Evolutionary conservation across 1,139 yeast species (phyloP).

Genomic region (Saccharomyces hybrid): DNA sequence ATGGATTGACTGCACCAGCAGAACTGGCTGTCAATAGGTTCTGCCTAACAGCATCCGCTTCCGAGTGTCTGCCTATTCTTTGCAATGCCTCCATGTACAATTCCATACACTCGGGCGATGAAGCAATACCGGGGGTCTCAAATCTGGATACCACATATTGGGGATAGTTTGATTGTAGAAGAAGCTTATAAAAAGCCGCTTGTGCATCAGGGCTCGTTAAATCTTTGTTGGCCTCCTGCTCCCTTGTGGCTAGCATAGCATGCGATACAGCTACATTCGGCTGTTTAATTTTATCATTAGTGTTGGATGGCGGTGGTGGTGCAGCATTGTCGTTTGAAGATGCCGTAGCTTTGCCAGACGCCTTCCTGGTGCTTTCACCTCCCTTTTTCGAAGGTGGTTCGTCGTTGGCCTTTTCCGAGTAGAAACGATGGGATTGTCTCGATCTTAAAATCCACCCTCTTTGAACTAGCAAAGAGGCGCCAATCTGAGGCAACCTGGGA

Average conservation of each 20-base stretch:
- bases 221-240: slow-evolving; percentile 73
- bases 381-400: background rate
- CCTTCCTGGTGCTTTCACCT: background rate
- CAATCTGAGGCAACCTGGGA: background rate
- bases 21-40: slow-evolving; percentile 29
- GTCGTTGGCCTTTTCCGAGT: background rate
- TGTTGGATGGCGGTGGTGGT: background rate
- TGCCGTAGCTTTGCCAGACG: background rate
- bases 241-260: slow-evolving; percentile 54
- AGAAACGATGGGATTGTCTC: background rate
- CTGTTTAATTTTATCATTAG: background rate
- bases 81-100: slow-evolving; percentile 74
- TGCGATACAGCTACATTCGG: slow-evolving; percentile 17
- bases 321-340: background rate
- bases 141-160: slow-evolving; percentile 86
- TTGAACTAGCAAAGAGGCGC: background rate
- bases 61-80: slow-evolving; percentile 66
- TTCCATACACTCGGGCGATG: slow-evolving; percentile 67
- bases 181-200: slow-evolving; percentile 68
- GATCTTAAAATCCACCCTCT: background rate
- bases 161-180: slow-evolving; percentile 76
- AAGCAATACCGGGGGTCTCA: slow-evolving; percentile 85
- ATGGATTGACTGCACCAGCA: slow-evolving; percentile 30
- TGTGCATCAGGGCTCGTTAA: slow-evolving; percentile 61
- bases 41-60: slow-evolving; percentile 50